A percentile compares a stretch with the other conserved stretches of the same genome.
phyloP scores from a whole-genome alignment of 345 rosid genomes.

The Hypericum perforatum region DNA sequence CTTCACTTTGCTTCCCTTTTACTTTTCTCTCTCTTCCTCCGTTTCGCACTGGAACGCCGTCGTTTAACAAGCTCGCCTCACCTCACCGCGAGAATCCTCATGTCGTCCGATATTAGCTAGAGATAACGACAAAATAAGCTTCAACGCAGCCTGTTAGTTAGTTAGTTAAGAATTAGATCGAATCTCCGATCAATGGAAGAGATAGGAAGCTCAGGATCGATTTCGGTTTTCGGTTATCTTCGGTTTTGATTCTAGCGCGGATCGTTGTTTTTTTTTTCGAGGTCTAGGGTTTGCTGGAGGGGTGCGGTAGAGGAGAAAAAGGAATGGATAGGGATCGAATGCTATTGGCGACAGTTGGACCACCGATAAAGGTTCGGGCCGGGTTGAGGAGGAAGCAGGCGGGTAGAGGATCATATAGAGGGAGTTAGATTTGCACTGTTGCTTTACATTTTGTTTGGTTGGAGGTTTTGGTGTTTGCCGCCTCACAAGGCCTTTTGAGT shows the following conservation, averaged over 20 bases:
- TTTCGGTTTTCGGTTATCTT: no score
- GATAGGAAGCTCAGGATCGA: no score
- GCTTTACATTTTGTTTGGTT: background rate
- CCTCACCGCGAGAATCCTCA: slow-evolving; percentile 9
- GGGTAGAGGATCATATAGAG: slow-evolving; percentile 94
- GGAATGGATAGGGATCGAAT: slow-evolving; percentile 81
- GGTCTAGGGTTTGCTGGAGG: slow-evolving; percentile 6
- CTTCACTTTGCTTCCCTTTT: no score
- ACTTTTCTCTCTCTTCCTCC: no score
- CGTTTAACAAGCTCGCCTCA: no score
- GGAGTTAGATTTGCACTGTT: slow-evolving; percentile 45
- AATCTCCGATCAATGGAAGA: no score
- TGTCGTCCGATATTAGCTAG: slow-evolving; percentile 91
- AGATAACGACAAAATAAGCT: background rate
- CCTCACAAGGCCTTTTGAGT: slow-evolving; percentile 14
- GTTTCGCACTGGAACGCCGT: no score
- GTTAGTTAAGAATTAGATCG: no score
- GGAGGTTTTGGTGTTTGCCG: slow-evolving; percentile 7
- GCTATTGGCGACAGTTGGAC: slow-evolving; percentile 70
- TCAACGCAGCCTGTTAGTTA: no score
- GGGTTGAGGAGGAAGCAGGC: slow-evolving; percentile 90
- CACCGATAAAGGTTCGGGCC: slow-evolving; percentile 72
- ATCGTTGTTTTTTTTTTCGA: slow-evolving; percentile 1
- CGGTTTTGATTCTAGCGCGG: slow-evolving; percentile 10
- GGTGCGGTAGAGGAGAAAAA: slow-evolving; percentile 13